Base-by-base conservation (phyloP, 2,329 filamentous ascomycete species). In the Lasiodiplodia citricola region DNA sequence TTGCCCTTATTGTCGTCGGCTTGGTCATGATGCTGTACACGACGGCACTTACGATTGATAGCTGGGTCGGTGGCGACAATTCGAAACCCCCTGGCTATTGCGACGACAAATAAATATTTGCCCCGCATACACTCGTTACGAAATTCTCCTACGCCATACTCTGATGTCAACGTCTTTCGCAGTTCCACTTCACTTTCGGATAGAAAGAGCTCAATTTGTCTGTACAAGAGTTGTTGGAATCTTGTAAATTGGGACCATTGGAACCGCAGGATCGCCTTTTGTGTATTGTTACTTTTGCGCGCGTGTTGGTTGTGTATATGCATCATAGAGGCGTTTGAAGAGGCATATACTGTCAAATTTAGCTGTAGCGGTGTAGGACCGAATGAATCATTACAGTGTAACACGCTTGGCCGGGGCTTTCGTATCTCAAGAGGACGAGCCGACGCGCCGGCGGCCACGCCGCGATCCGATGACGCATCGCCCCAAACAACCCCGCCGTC, bases 1-100 rank as follows among this genome's bases (percentile, higher is more conserved):
- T 97, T 51, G 73, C 84, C 0, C 88, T 99, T 44, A 91, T 93
- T 74, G 83, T 94, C 68, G 93, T 98, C 75, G 96, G 96, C 8
- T 82, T 94, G 66, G 80, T 94, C 21, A 93, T 93, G 74, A 99
- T 98, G 92, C 87, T 88, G 6, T 99, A 99, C 80, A 97, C 96
- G 0, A 98, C 96, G 0, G 85, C 87, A 44, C 83, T 98, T 74
- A 99, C 96, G 0, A 83, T 97, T 58, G 87, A 91, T 77, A 96
- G 92, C 80, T 99, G 96, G 96, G 88, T 92, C 7, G 85, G 84
- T 63, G 88, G 89, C 4, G 79, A 80, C 21, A 75, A 78, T n/a
- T 80, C 80, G 4, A 85, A 85, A 71, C 74, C 84, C 14, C 88
- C 88, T 2, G 88, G 88, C 38, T 91, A 91, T 77, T 92, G 90